Percentiles rank a stretch among this genome's conserved stretches.
phyloP scores from a whole-genome alignment of 495 filamentous ascomycete genomes.

The Talaromyces nanjingensis region DNA sequence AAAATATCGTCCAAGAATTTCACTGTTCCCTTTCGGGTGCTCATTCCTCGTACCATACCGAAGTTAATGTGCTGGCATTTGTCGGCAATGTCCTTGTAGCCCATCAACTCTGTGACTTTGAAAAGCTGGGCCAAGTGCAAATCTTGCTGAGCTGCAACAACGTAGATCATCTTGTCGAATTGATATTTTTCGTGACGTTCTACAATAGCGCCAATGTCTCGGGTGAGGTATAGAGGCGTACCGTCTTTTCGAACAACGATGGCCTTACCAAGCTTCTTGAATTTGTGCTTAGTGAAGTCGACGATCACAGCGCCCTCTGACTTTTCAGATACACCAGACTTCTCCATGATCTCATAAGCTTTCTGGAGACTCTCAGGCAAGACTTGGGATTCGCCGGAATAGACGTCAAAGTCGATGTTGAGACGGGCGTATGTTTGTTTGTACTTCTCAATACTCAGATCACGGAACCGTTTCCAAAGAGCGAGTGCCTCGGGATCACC shows the following conservation, averaged over 20 bases:
- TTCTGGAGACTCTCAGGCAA: slow-evolving; percentile 71
- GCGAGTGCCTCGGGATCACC: slow-evolving; percentile 68
- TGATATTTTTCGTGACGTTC: slow-evolving; percentile 56
- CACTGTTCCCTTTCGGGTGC: slow-evolving; percentile 60
- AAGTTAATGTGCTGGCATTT: slow-evolving; percentile 68
- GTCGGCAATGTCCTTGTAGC: slow-evolving; percentile 50
- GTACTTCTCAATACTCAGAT: slow-evolving; percentile 82
- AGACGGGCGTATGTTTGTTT: slow-evolving; percentile 73
- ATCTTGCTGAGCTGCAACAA: slow-evolving; percentile 64
- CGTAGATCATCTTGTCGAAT: slow-evolving; percentile 74
- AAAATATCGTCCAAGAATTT: slow-evolving; percentile 67
- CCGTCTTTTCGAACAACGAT: slow-evolving; percentile 64
- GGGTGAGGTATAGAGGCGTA: slow-evolving; percentile 61
- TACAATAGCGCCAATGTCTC: slow-evolving; percentile 62
- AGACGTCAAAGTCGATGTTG: slow-evolving; percentile 91
- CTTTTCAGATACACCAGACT: slow-evolving; percentile 66
- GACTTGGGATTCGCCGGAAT: slow-evolving; percentile 92
- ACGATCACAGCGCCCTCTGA: slow-evolving; percentile 86
- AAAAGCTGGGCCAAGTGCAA: slow-evolving; percentile 67
- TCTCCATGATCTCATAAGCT: slow-evolving; percentile 55
- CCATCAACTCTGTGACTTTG: slow-evolving; percentile 65
- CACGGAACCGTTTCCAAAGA: slow-evolving; percentile 81
- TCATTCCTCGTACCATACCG: slow-evolving; percentile 66
- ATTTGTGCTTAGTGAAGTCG: slow-evolving; percentile 70
- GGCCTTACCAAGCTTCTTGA: slow-evolving; percentile 62